Percentiles rank a stretch among this genome's conserved stretches.
These are phyloP conservation scores for Suhomyces sp. DNA, from an alignment of 805 yeast genomes.

Conservation along the genomic window DNA sequence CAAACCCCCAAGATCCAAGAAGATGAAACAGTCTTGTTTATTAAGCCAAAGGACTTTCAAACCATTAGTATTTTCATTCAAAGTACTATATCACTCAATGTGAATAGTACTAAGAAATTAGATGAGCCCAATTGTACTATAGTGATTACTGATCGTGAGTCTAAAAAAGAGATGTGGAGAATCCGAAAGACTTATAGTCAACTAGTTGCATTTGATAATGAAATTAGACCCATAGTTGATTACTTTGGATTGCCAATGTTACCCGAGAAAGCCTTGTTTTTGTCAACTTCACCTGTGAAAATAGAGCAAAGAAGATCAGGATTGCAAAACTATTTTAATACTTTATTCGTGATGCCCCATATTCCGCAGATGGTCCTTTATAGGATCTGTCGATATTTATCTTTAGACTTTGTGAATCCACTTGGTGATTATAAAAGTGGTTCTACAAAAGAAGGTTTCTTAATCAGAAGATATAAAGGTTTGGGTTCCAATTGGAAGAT, in stretches of 20 bases:
- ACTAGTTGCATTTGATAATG: constrained; percentile 59
- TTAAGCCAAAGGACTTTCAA: constrained; percentile 58
- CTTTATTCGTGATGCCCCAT: constrained; percentile 56
- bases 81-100: constrained; percentile 44
- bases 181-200: constrained; percentile 64
- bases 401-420: constrained; percentile 64
- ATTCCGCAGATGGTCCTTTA: constrained; percentile 53
- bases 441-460: constrained; percentile 60
- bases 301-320: constrained; percentile 59
- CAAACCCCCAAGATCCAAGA: constrained; percentile 25
- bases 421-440: constrained; percentile 54
- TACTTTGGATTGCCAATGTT: constrained; percentile 58
- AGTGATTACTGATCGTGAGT: constrained; percentile 59
- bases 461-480: constrained; percentile 64
- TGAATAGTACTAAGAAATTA: constrained; percentile 38
- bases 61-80: constrained; percentile 49
- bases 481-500: constrained; percentile 65
- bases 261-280: constrained; percentile 63
- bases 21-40: constrained; percentile 49
- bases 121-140: constrained; percentile 65
- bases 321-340: constrained; percentile 58
- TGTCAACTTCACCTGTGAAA: constrained; percentile 58
- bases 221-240: constrained; percentile 51
- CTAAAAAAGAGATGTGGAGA: constrained; percentile 70
- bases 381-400: constrained; percentile 61